Percentiles rank a stretch among this genome's conserved stretches.
Evolutionary conservation across 2,329 filamentous ascomycete species (phyloP).

Genomic region (Verticillium isaacii): DNA sequence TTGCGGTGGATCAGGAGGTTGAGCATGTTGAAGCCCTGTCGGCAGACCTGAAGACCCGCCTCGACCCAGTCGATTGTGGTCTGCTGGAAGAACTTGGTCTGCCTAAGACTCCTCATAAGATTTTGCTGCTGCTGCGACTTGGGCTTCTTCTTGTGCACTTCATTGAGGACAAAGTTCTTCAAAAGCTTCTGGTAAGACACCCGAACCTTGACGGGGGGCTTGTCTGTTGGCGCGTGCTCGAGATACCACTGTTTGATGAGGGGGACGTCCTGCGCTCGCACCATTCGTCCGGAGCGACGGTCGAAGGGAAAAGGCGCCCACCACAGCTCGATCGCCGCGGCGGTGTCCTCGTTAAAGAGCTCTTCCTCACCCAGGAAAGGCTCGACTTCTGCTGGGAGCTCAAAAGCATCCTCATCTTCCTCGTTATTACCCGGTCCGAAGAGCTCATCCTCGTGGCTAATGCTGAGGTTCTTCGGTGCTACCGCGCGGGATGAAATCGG

Average conservation of each 20-base stretch:
- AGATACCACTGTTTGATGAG: constrained; percentile 98
- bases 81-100: constrained; percentile 99
- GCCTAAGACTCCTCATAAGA: constrained; percentile 81
- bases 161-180: constrained; percentile 94
- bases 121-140: constrained; percentile 96
- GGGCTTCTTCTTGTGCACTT: constrained; percentile 90
- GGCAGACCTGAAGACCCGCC: constrained; percentile 94
- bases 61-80: constrained; percentile 99
- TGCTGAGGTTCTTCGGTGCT: constrained; percentile 85
- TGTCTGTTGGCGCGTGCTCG: constrained; percentile 82
- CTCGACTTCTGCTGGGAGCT: constrained; percentile 72
- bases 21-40: constrained; percentile 98
- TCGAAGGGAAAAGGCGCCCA: constrained; percentile 98
- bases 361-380: constrained; percentile 90
- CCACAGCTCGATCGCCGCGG: constrained; percentile 89
- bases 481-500: constrained; percentile 94
- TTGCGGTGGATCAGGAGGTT: constrained; percentile 97
- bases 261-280: constrained; percentile 93
- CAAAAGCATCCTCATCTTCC: constrained; percentile 74
- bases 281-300: constrained; percentile 89
- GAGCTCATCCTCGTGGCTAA: constrained; percentile 90
- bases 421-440: constrained; percentile 77
- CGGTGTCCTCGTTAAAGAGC: constrained; percentile 82
- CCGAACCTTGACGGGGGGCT: constrained; percentile 90
- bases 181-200: constrained; percentile 98